Evolutionary conservation across 2,329 filamentous ascomycete genomes (phyloP).

Genomic region (Metarhizium anisopliae): DNA sequence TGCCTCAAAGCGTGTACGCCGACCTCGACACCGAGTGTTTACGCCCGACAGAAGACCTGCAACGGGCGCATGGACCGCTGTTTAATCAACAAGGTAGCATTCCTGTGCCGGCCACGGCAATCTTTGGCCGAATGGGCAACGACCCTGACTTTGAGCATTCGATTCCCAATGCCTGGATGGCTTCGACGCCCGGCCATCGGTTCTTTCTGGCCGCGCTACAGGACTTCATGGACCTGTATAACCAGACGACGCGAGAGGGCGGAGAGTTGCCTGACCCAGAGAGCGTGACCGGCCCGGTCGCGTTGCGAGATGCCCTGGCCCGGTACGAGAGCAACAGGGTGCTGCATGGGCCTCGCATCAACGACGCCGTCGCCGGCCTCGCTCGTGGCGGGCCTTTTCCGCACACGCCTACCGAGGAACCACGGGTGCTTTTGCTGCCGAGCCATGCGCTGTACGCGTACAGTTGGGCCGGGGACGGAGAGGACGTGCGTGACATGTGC

Average conservation of each 20-base stretch:
- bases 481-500: slow-evolving; percentile 9
- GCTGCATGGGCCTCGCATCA: not conserved
- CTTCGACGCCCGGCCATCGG: slow-evolving; percentile 22
- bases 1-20: slow-evolving; percentile 17
- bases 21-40: slow-evolving; percentile 16
- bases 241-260: not conserved
- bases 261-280: not conserved
- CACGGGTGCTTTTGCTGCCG: slow-evolving; percentile 14
- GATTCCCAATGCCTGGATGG: slow-evolving; percentile 30
- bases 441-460: slow-evolving; percentile 16
- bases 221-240: not conserved
- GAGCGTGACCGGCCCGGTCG: slow-evolving; percentile 10
- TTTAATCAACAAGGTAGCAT: not conserved
- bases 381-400: too few relatives aligned
- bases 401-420: not conserved
- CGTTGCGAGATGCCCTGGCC: slow-evolving; percentile 8
- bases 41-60: slow-evolving; percentile 3
- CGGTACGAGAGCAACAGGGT: slow-evolving; percentile 4
- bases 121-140: slow-evolving; percentile 24
- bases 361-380: too few relatives aligned
- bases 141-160: slow-evolving; percentile 18
- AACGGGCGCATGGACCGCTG: not conserved
- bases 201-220: slow-evolving; percentile 20
- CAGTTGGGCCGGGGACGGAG: slow-evolving; percentile 13
- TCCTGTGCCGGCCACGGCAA: slow-evolving; percentile 5